phyloP scores from a whole-genome alignment of 1,139 yeast genomes.

The Debaryomycetaceae sp. region DNA sequence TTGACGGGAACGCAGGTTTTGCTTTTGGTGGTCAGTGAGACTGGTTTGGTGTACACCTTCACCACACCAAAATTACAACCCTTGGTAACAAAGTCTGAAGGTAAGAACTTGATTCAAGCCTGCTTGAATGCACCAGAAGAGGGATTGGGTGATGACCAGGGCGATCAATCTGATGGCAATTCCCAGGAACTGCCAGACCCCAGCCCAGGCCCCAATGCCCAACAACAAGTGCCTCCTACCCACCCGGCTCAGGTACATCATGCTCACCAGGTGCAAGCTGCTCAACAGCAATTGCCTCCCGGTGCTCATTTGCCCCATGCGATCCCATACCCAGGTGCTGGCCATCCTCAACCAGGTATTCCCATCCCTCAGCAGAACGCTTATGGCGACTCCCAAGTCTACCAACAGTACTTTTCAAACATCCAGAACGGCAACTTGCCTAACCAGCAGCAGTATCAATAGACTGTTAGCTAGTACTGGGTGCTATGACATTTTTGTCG shows the following conservation, averaged over 20 bases:
- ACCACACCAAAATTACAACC: slow-evolving; percentile 98
- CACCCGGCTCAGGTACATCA: slow-evolving; percentile 20
- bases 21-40: slow-evolving; percentile 89
- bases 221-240: slow-evolving; percentile 26
- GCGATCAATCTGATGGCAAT: slow-evolving; percentile 58
- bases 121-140: slow-evolving; percentile 92
- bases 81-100: slow-evolving; percentile 93
- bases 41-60: slow-evolving; percentile 97
- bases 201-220: slow-evolving; percentile 32
- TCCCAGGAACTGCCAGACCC: slow-evolving; percentile 41
- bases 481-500: no score
- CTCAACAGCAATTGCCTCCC: slow-evolving; percentile 45
- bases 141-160: slow-evolving; percentile 56
- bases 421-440: slow-evolving; percentile 49
- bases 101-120: slow-evolving; percentile 93
- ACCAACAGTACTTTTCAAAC: slow-evolving; percentile 59
- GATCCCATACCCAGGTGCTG: slow-evolving; percentile 41
- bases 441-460: slow-evolving; percentile 40
- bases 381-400: slow-evolving; percentile 42
- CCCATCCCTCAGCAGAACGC: slow-evolving; percentile 45
- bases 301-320: slow-evolving; percentile 47
- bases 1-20: slow-evolving; percentile 96
- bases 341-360: slow-evolving; percentile 37
- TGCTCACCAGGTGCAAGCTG: slow-evolving; percentile 12
- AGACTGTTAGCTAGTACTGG: slow-evolving; percentile 4